These are phyloP conservation scores for Amoebophrya sp. DNA, from an alignment of 169 alveolate genomes.

Conservation along the genomic window DNA sequence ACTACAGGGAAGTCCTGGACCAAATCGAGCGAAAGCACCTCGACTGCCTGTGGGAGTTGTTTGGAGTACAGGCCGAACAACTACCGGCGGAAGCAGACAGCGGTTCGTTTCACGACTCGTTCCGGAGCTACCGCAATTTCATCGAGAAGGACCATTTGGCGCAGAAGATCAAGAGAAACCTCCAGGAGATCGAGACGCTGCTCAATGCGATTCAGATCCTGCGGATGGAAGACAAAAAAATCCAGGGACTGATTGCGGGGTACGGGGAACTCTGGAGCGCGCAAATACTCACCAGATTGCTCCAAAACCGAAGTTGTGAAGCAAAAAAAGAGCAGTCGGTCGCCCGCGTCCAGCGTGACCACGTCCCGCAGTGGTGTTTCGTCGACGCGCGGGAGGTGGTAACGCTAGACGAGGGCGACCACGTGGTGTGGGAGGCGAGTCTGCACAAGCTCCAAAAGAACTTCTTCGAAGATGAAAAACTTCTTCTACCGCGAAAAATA, in stretches of 20 bases:
- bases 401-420: not conserved
- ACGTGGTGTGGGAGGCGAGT: not conserved
- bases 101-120: too few species aligned
- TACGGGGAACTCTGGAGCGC: not conserved
- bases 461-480: too few species aligned
- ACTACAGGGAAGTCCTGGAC: not conserved
- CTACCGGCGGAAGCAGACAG: too few species aligned
- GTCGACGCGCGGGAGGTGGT: not conserved
- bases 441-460: not conserved
- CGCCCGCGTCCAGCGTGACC: too few species aligned
- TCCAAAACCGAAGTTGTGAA: not conserved
- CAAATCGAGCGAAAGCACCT: not conserved
- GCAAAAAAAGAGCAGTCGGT: not conserved
- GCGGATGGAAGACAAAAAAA: not conserved
- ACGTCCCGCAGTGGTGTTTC: not conserved
- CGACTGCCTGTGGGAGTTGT: not conserved
- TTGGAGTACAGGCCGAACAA: not conserved
- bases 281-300: not conserved
- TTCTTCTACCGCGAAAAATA: too few species aligned
- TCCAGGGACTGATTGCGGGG: not conserved
- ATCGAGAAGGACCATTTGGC: not conserved
- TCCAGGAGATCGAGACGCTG: not conserved
- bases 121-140: not conserved
- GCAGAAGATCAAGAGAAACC: not conserved
- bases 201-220: not conserved